Conservation (phyloP, 345 rosid species). For the Gossypium rotundifolium region DNA sequence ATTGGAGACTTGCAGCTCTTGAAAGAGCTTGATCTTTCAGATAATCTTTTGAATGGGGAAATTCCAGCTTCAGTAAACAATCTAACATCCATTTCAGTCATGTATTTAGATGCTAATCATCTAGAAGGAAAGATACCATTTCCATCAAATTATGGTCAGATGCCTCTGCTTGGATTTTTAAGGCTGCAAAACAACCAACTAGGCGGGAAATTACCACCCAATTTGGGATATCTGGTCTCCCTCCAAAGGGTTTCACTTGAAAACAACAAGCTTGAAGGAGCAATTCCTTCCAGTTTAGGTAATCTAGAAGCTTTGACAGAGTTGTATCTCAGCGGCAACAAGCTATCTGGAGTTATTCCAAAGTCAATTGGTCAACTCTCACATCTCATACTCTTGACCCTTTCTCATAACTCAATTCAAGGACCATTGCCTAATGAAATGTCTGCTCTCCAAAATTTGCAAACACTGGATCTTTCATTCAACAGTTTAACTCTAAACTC, state of each 20-base stretch:
- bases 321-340: slow-evolving; percentile 38
- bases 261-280: slow-evolving; percentile 41
- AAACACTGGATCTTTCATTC: slow-evolving; percentile 43
- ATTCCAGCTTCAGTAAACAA: slow-evolving; percentile 35
- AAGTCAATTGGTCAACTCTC: slow-evolving; percentile 35
- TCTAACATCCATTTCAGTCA: slow-evolving; percentile 29
- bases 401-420: slow-evolving; percentile 35
- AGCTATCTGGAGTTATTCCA: slow-evolving; percentile 33
- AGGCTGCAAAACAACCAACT: slow-evolving; percentile 41
- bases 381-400: slow-evolving; percentile 27
- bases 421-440: slow-evolving; percentile 39
- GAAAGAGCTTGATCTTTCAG: slow-evolving; percentile 44
- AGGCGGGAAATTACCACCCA: slow-evolving; percentile 31
- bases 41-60: slow-evolving; percentile 31
- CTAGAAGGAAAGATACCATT: slow-evolving; percentile 40
- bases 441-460: slow-evolving; percentile 44
- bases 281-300: slow-evolving; percentile 40
- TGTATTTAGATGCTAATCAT: slow-evolving; percentile 37
- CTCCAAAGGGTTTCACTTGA: slow-evolving; percentile 46
- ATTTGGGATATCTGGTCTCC: slow-evolving; percentile 29
- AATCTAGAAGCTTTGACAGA: slow-evolving; percentile 40
- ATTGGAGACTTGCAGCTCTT: slow-evolving; percentile 34
- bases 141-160: slow-evolving; percentile 29
- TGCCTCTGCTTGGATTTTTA: slow-evolving; percentile 38
- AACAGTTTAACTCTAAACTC: slow-evolving; percentile 36